Conservation (phyloP, 202 grass and related monocot species). For the Panicum virgatum region DNA sequence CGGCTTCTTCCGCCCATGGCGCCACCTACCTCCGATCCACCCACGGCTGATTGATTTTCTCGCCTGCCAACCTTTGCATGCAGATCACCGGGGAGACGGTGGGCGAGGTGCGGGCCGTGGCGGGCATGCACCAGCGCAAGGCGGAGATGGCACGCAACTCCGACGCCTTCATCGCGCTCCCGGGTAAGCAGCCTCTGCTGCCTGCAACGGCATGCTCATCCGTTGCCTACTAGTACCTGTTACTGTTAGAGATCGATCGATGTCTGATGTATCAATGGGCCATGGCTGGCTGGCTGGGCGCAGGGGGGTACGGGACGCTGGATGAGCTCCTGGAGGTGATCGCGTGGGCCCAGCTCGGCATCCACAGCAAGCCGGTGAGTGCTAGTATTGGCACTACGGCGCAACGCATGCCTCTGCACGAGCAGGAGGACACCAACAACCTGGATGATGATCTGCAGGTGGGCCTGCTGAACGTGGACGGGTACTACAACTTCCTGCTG, state of each 20-base stretch:
- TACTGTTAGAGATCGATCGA: too few relatives aligned
- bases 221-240: too few relatives aligned
- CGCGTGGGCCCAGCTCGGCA: conserved; percentile 93
- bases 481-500: conserved; percentile 87
- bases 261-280: too few relatives aligned
- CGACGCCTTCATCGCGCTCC: conserved; percentile 94
- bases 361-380: conserved; percentile 89
- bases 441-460: conserved; percentile 61
- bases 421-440: too few relatives aligned
- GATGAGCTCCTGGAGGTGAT: conserved; percentile 96
- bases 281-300: too few relatives aligned
- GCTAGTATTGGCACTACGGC: too few relatives aligned
- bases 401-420: too few relatives aligned
- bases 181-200: conserved; percentile 47
- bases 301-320: conserved; percentile 91
- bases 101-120: conserved; percentile 77
- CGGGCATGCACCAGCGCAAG: conserved; percentile 93
- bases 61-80: too few relatives aligned
- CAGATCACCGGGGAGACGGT: conserved; percentile 87
- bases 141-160: conserved; percentile 86
- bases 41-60: too few relatives aligned
- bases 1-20: too few relatives aligned
- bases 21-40: too few relatives aligned
- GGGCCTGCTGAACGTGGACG: conserved; percentile 91
- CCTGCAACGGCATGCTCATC: too few relatives aligned